Evolutionary conservation across 2,329 filamentous ascomycete species (phyloP).

Genomic region (Xylaria arbuscula): DNA sequence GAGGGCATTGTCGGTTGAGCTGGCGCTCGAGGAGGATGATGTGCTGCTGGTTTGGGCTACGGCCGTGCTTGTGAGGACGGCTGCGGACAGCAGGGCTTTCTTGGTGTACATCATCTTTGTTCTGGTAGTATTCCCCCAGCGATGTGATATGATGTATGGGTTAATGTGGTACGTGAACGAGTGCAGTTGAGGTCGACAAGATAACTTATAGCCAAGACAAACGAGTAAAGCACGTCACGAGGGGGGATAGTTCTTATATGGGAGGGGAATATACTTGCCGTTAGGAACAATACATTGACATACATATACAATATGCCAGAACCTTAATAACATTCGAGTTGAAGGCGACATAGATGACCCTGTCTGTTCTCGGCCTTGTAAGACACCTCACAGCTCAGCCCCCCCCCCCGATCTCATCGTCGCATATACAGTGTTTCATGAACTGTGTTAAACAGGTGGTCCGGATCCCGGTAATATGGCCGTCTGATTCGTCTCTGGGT

Average conservation of each 20-base stretch:
- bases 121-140: not conserved
- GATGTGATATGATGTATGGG: not conserved
- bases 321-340: not conserved
- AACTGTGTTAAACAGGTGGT: constrained; percentile 5
- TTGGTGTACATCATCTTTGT: constrained; percentile 30
- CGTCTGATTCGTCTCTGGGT: constrained; percentile 26
- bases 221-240: not conserved
- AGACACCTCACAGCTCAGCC: not conserved
- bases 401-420: constrained; percentile 20
- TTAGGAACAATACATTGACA: not conserved
- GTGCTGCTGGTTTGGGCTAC: constrained; percentile 19
- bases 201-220: not conserved
- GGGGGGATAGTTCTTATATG: not conserved
- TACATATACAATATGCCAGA: not conserved
- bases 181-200: not conserved
- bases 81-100: constrained; percentile 26
- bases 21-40: not conserved
- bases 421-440: constrained; percentile 13
- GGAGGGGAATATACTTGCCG: not conserved
- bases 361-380: not conserved
- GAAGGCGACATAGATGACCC: constrained; percentile 2
- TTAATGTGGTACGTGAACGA: not conserved
- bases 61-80: constrained; percentile 19
- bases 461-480: not conserved
- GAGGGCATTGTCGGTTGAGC: not conserved